phyloP scores from a whole-genome alignment of 2,329 filamentous ascomycete species.

The Arthrobotrys conoides region DNA sequence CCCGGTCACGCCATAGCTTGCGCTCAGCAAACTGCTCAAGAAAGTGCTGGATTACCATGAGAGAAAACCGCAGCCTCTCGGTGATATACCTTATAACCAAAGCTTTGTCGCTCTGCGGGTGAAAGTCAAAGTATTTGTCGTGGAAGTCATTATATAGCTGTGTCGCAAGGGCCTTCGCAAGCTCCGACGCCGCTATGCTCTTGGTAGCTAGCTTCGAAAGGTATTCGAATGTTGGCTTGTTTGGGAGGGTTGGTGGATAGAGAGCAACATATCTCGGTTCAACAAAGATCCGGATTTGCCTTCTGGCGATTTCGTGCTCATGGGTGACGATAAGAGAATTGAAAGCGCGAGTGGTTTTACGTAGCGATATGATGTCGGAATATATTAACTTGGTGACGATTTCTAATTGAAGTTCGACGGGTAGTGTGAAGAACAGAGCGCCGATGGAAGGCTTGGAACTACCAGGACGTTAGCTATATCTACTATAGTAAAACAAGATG shows the following conservation, averaged over 20 bases:
- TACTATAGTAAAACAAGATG: not conserved
- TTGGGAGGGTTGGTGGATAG: slow-evolving; percentile 41
- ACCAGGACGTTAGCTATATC: not conserved
- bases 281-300: slow-evolving; percentile 42
- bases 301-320: slow-evolving; percentile 52
- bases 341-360: slow-evolving; percentile 50
- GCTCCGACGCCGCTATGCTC: slow-evolving; percentile 55
- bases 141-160: slow-evolving; percentile 57
- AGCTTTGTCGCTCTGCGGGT: slow-evolving; percentile 31
- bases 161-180: slow-evolving; percentile 43
- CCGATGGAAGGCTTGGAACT: slow-evolving; percentile 31
- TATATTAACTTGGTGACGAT: slow-evolving; percentile 56
- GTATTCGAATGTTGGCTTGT: slow-evolving; percentile 48
- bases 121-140: slow-evolving; percentile 58
- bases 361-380: slow-evolving; percentile 53
- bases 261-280: slow-evolving; percentile 54
- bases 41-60: slow-evolving; percentile 59
- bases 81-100: slow-evolving; percentile 56
- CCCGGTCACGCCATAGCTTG: slow-evolving; percentile 44
- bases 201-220: slow-evolving; percentile 56
- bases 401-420: slow-evolving; percentile 54
- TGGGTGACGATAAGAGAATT: slow-evolving; percentile 43
- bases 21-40: slow-evolving; percentile 58
- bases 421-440: slow-evolving; percentile 45
- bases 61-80: slow-evolving; percentile 52